phyloP scores from a whole-genome alignment of 768 basidiomycete genomes.

The Udeniomyces megalosporus region DNA sequence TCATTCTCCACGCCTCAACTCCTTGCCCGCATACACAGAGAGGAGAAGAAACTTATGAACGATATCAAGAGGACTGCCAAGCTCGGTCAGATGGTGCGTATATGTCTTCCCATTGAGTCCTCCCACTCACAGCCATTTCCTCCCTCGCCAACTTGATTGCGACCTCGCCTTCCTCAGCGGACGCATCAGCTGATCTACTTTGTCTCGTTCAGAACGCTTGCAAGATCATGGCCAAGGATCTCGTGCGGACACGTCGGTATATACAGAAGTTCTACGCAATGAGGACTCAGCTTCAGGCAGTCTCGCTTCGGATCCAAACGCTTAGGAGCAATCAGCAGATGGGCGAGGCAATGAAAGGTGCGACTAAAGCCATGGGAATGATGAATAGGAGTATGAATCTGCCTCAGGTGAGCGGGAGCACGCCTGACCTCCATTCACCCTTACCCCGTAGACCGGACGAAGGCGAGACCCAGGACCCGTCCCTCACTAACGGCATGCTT shows the following conservation, averaged over 20 bases:
- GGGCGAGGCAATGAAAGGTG: slow-evolving; percentile 98
- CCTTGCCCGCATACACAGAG: not conserved
- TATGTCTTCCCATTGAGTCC: not conserved
- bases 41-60: slow-evolving; percentile 81
- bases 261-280: slow-evolving; percentile 98
- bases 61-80: slow-evolving; percentile 97
- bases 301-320: slow-evolving; percentile 86
- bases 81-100: slow-evolving; percentile 70
- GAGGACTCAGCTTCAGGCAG: slow-evolving; percentile 94
- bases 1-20: not conserved
- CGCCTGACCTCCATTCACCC: not conserved
- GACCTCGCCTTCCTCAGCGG: no score
- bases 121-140: not conserved
- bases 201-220: slow-evolving; percentile 62
- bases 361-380: slow-evolving; percentile 88
- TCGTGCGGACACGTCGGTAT: slow-evolving; percentile 87
- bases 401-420: slow-evolving; percentile 42
- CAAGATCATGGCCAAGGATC: slow-evolving; percentile 98
- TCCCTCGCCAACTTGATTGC: not conserved
- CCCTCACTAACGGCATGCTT: not conserved
- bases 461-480: no score
- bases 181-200: not conserved
- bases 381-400: slow-evolving; percentile 96
- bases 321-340: slow-evolving; percentile 95
- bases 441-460: not conserved